phyloP scores from a whole-genome alignment of 148 eudicot species.

The Hydrangea macrophylla region DNA sequence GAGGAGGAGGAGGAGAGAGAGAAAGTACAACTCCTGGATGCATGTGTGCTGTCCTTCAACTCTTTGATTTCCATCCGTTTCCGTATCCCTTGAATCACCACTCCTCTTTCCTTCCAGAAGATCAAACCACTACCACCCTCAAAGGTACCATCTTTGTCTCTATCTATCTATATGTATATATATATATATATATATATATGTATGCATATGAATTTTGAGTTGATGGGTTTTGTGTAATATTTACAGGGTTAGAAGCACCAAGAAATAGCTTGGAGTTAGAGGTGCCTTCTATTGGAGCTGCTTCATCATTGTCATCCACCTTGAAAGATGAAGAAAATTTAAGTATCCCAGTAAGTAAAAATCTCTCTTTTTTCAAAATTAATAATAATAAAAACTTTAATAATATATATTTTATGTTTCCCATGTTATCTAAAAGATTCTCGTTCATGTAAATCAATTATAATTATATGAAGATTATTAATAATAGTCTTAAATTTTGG shows the following conservation, averaged over 20 bases:
- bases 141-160: slow-evolving; percentile 37
- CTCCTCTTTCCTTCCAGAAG: slow-evolving; percentile 24
- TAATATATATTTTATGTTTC: not conserved
- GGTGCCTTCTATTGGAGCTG: slow-evolving; percentile 5
- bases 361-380: not conserved
- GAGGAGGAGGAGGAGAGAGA: slow-evolving; percentile 9
- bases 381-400: not conserved
- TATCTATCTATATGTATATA: too few relatives aligned
- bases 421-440: not conserved
- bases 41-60: slow-evolving; percentile 61
- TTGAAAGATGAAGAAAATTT: slow-evolving; percentile 26
- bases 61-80: slow-evolving; percentile 62
- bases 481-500: too few relatives aligned
- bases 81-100: slow-evolving; percentile 38
- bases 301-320: slow-evolving; percentile 25
- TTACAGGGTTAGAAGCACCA: slow-evolving; percentile 68
- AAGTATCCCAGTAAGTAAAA: slow-evolving; percentile 39
- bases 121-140: slow-evolving; percentile 20
- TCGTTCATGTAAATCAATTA: slow-evolving; percentile 1
- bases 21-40: slow-evolving; percentile 35
- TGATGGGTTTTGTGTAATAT: slow-evolving; percentile 4
- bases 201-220: not conserved
- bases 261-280: slow-evolving; percentile 67
- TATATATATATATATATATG: not conserved
- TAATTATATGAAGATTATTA: slow-evolving; percentile 4